Percentiles rank a stretch among this genome's conserved stretches.
phyloP scores from a whole-genome alignment of 202 grass and related monocot species.

The Elaeis oleifera region DNA sequence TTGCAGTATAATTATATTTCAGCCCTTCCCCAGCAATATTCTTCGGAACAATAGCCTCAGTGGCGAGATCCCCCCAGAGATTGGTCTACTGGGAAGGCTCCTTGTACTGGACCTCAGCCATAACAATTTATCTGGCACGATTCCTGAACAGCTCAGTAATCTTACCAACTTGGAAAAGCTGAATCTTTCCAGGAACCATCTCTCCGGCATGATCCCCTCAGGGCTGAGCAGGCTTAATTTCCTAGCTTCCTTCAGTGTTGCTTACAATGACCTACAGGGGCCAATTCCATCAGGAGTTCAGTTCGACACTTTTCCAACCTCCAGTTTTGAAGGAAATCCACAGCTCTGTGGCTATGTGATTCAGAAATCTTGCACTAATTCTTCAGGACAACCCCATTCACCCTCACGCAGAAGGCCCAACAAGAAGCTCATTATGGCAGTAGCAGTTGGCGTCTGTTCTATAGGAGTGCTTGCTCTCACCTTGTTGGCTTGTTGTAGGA shows the following conservation, averaged over 20 bases:
- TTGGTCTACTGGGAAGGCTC: conserved; percentile 46
- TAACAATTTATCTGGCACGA: conserved; percentile 62
- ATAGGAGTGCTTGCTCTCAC: conserved; percentile 39
- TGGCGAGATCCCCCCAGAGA: conserved; percentile 44
- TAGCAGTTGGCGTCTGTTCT: conserved; percentile 54
- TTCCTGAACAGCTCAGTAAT: conserved; percentile 48
- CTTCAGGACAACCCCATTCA: conserved; percentile 3
- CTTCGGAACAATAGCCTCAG: conserved; percentile 48
- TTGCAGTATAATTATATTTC: conserved; percentile 59
- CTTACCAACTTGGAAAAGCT: conserved; percentile 54
- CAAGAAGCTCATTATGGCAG: conserved; percentile 35
- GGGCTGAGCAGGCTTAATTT: conserved; percentile 17
- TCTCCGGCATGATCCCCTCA: conserved; percentile 26
- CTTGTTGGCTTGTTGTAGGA: conserved; percentile 35
- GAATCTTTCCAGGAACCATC: conserved; percentile 42
- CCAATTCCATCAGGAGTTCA: conserved; percentile 25
- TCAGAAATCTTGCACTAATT: background rate
- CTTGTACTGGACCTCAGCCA: conserved; percentile 45
- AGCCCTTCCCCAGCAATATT: conserved; percentile 47
- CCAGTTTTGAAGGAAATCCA: conserved; percentile 22
- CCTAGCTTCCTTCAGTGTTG: conserved; percentile 19
- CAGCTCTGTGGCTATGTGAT: conserved; percentile 20
- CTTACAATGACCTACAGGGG: conserved; percentile 21
- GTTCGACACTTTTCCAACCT: conserved; percentile 21
- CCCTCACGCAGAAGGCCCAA: conserved; percentile 6